A percentile compares a stretch with the other conserved stretches of the same genome.
These are phyloP conservation scores for Apocynum venetum DNA, from an alignment of 257 asterid genomes.

Conservation along the genomic window DNA sequence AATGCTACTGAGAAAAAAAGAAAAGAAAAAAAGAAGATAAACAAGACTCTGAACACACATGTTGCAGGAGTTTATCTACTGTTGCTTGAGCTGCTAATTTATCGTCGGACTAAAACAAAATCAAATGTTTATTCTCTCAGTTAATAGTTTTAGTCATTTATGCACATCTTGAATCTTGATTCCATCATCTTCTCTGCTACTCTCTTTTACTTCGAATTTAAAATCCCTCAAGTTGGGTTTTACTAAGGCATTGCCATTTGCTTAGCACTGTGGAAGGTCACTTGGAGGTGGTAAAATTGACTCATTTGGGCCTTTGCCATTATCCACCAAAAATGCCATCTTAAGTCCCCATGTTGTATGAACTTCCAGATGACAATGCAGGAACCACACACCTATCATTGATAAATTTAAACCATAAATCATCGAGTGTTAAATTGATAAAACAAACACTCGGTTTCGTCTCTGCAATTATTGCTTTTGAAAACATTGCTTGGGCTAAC, in stretches of 20 bases:
- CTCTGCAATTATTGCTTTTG: too few species aligned
- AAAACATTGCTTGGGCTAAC: too few species aligned
- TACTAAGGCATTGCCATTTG: background rate
- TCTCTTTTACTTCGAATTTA: background rate
- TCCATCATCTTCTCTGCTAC: slow-evolving; percentile 1
- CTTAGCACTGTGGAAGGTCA: slow-evolving; percentile 65
- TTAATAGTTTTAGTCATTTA: background rate
- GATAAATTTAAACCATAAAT: slow-evolving; percentile 10
- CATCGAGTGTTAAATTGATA: background rate
- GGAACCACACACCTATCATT: slow-evolving; percentile 58
- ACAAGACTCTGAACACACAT: too few species aligned
- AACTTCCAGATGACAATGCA: slow-evolving; percentile 78
- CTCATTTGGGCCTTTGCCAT: slow-evolving; percentile 53
- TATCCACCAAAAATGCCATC: slow-evolving; percentile 48
- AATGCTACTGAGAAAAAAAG: background rate
- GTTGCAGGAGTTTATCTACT: too few species aligned
- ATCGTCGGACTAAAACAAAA: background rate
- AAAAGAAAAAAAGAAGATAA: background rate
- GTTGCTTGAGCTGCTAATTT: too few species aligned
- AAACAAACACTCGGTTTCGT: background rate
- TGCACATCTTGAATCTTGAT: background rate
- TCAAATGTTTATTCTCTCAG: slow-evolving; percentile 3
- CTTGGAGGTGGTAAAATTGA: slow-evolving; percentile 59
- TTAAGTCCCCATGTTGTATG: slow-evolving; percentile 38
- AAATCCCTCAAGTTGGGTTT: too few species aligned